Evolutionary conservation across 768 basidiomycete genomes (phyloP).

Genomic region (Leccinum aurantiacum): DNA sequence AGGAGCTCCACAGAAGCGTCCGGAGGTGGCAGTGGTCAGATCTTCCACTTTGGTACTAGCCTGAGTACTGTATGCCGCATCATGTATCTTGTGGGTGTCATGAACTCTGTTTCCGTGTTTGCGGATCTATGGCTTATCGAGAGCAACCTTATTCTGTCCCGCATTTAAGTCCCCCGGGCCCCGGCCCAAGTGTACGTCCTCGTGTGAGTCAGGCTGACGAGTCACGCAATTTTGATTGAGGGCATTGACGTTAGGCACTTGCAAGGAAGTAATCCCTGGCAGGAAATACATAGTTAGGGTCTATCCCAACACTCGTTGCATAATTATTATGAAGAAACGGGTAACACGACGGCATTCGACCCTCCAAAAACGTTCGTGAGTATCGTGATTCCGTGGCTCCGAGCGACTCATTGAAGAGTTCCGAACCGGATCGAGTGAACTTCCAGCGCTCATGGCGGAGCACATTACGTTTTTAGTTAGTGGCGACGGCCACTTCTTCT

Average conservation of each 20-base stretch:
- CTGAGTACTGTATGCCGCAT: no score
- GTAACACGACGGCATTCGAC: not conserved
- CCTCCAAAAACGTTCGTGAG: not conserved
- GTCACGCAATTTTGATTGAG: not conserved
- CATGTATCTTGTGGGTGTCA: conserved; percentile 2
- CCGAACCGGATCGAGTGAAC: not conserved
- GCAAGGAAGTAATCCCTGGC: no score
- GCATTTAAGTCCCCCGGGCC: not conserved
- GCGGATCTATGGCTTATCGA: not conserved
- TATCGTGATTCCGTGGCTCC: not conserved
- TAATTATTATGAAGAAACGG: not conserved
- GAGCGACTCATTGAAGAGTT: not conserved
- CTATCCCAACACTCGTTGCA: not conserved
- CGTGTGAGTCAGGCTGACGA: not conserved
- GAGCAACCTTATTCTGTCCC: not conserved
- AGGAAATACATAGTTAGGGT: no score
- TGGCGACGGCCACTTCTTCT: not conserved
- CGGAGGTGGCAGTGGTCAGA: no score
- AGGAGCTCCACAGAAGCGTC: no score
- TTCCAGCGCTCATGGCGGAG: not conserved
- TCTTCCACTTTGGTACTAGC: no score
- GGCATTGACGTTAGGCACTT: not conserved
- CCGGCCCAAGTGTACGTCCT: not conserved
- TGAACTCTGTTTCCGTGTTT: not conserved
- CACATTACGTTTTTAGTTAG: not conserved